Evolutionary conservation across 129 eudicot genomes (phyloP), one percentile per base, ranked within the genome.

Genomic region (Centaurea solstitialis): DNA sequence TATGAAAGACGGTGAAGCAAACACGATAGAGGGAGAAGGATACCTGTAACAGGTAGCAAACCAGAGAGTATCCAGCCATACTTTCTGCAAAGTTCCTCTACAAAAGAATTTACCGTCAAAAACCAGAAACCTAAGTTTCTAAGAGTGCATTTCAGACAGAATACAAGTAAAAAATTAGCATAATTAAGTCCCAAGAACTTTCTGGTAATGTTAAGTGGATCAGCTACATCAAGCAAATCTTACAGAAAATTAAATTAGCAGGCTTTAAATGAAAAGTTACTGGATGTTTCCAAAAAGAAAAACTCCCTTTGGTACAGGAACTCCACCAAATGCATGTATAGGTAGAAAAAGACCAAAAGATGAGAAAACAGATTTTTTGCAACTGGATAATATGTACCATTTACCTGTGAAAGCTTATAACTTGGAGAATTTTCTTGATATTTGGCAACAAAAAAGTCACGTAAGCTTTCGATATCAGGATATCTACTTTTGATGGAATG

Each of bases 41-140:
- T 43, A 43, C 99, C 98, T 96, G 99, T 78, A 96, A 83, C 33
- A 96, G 96, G 82, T 96, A 96, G 96, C 99, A 96, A 68, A 96
- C 99, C 37, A 96, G 90, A 59, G 99, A 96, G 89, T 96, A 96
- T 50, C 99, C 99, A 75, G 99, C 99, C 99, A 96, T 96, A 84
- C 99, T 96, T 87, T 96, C 99, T 70, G 93, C 99, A 85, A 93
- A 96, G 88, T 96, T 96, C 79, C 99, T 91, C 99, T 96, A 41
- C 53, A 43, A 43, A 43, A 43, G 53, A 43, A 6, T 43, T 43
- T 43, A 43, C 53, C 11, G 53, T 43, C 53, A 43, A 43, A 43
- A 3, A 43, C 53, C 53, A 11, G 53, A 43, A 43, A 43, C 15
- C 53, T 2, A 43, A 10, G 53, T 43, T 43, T 43, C 53, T 43